Evolutionary conservation across 208 protist species (phyloP), one percentile per base, ranked within the genome.

Genomic region (Wallacemonas sp.): DNA sequence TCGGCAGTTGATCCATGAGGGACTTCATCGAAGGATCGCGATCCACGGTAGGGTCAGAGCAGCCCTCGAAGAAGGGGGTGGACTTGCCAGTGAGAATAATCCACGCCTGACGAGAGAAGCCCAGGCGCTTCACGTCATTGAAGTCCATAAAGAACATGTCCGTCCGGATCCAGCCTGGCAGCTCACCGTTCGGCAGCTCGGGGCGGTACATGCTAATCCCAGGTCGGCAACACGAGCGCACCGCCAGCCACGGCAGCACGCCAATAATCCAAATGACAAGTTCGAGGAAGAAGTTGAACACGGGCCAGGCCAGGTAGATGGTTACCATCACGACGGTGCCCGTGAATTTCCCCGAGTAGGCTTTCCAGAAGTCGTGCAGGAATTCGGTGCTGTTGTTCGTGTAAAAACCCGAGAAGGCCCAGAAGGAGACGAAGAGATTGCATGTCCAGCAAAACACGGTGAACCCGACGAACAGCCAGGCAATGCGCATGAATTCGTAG

Each of bases 81-180:
- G 77, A 63, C 19, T 62, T 72, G 39, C 81, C 86, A 0, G 86
- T 95, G 34, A 95, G 75, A 6, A 95, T 68, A 9, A 79, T 68
- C 89, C 89, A 95, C 44, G 76, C 64, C 33, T 71, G 56, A 3
- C 80, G 79, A 9, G 89, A 95, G 64, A 95, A 91, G 26, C 89
- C 89, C 2, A 88, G 55, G 5, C 89, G 83, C 70, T 79, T 79
- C 2, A 90, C 22, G 36, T 93, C 82, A 17, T 82, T 67, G 53
- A 90, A 86, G 59, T 95, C 89, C 76, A 86, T 91, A 70, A 95
- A 92, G 70, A 93, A 95, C 89, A 91, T 91, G 63, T 95, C 89
- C 9, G 78, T 72, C 3, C 89, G 80, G 39, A 95, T 88, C 55
- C 72, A 91, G 28, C 79, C 80, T n/a, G 89, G 89, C 46, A 93